A percentile compares a stretch with the other conserved stretches of the same genome.
Conservation (phyloP, 75 land plant species). For the Pinus taeda region DNA sequence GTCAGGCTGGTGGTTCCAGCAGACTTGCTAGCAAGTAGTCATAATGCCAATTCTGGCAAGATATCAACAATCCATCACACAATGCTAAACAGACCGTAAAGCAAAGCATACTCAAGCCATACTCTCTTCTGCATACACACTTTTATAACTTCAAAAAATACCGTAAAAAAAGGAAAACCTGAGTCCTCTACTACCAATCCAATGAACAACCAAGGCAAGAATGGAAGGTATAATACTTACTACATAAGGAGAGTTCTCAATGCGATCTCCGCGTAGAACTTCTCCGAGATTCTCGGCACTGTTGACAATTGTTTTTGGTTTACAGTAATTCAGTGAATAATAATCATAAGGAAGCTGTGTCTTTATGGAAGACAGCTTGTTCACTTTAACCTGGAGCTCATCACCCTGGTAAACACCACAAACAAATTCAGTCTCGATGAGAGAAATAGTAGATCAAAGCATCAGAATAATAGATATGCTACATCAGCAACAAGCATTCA, state of each 20-base stretch:
- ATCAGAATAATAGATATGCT: background rate
- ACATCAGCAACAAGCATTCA: background rate
- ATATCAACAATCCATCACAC: background rate
- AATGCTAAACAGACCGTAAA: background rate
- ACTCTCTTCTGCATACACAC: background rate
- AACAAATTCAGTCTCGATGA: background rate
- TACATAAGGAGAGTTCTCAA: constrained; percentile 86
- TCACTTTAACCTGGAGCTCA: constrained; percentile 80
- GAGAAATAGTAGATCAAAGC: background rate
- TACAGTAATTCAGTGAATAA: constrained; percentile 85
- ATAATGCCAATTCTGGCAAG: background rate
- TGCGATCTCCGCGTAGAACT: constrained; percentile 98
- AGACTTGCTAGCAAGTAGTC: background rate
- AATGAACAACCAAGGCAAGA: background rate
- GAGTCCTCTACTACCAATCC: background rate
- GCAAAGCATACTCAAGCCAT: background rate
- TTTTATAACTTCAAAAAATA: background rate
- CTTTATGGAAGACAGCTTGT: constrained; percentile 93
- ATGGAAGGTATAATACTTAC: constrained; percentile 33
- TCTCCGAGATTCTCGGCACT: constrained; percentile 96
- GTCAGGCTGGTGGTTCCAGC: background rate
- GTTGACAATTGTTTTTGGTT: constrained; percentile 68
- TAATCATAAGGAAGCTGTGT: constrained; percentile 97
- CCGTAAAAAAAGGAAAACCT: background rate
- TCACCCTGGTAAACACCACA: constrained; percentile 46